Percentiles rank a stretch among this genome's conserved stretches.
These are phyloP conservation scores for Setaria viridis DNA, from an alignment of 202 grass and related monocot species.

Conservation along the genomic window DNA sequence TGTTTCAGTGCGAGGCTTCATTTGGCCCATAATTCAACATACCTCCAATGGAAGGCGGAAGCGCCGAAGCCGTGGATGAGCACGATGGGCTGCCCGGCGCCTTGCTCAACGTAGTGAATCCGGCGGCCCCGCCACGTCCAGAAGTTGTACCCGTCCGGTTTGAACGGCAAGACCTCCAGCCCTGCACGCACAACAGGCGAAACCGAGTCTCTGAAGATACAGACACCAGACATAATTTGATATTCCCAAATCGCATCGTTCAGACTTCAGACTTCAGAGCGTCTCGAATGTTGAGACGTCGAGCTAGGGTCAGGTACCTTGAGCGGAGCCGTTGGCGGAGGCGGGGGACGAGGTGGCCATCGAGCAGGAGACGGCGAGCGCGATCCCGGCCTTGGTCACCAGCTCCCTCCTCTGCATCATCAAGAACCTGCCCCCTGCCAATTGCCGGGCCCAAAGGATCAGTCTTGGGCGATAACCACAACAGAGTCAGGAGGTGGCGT, in stretches of 20 bases:
- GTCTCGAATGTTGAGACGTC: too few relatives aligned
- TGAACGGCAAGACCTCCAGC: conserved; percentile 78
- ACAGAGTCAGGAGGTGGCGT: not conserved
- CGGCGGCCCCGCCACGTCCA: conserved; percentile 90
- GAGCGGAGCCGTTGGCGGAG: conserved; percentile 53
- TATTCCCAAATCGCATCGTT: not conserved
- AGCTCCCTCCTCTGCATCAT: conserved; percentile 77
- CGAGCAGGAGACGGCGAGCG: conserved; percentile 78
- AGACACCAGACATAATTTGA: not conserved
- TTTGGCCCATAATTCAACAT: too few relatives aligned
- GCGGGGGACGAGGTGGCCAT: conserved; percentile 59
- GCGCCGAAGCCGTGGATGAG: conserved; percentile 97
- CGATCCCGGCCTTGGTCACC: conserved; percentile 62
- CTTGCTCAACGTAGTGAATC: conserved; percentile 93
- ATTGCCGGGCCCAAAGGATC: not conserved
- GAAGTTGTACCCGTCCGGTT: conserved; percentile 88
- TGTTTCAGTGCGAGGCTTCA: too few relatives aligned
- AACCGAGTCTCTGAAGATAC: not conserved
- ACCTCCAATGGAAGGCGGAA: conserved; percentile 95
- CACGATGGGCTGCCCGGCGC: conserved; percentile 68
- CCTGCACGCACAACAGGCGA: not conserved
- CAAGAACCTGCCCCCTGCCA: conserved; percentile 64
- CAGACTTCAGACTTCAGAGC: too few relatives aligned
- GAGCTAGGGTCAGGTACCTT: conserved; percentile 43
- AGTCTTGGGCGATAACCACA: not conserved